A percentile compares a stretch with the other conserved stretches of the same genome.
phyloP scores from a whole-genome alignment of 495 filamentous ascomycete species.

The Neurospora intermedia region DNA sequence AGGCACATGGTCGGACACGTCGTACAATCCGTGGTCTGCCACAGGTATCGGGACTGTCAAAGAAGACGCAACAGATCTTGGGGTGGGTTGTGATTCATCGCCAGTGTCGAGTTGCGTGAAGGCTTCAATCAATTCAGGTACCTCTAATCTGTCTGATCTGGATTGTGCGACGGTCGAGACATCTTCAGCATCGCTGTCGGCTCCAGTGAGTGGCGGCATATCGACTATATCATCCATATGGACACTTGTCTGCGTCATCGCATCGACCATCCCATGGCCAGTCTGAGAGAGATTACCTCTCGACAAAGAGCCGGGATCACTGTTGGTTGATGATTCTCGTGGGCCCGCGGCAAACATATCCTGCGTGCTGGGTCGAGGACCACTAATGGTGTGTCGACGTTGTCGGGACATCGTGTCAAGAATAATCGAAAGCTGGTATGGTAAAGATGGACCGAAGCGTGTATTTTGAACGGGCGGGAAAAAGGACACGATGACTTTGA shows the following conservation, averaged over 20 bases:
- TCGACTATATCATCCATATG: not conserved
- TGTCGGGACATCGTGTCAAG: not conserved
- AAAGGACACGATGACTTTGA: not conserved
- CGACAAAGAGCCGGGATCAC: not conserved
- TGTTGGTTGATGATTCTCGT: not conserved
- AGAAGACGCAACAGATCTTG: not conserved
- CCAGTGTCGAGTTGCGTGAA: not conserved
- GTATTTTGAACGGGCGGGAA: not conserved
- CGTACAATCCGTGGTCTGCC: not conserved
- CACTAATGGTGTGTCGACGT: not conserved
- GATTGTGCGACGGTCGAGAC: not conserved
- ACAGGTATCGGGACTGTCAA: not conserved
- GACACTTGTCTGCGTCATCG: not conserved
- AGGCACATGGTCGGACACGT: not conserved
- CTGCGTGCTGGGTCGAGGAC: not conserved
- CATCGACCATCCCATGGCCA: not conserved
- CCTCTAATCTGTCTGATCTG: not conserved
- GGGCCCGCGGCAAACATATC: not conserved
- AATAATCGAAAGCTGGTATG: not conserved
- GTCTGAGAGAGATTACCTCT: not conserved
- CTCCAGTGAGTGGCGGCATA: not conserved
- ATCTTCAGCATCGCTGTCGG: not conserved
- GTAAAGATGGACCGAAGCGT: not conserved
- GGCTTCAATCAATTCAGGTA: not conserved
- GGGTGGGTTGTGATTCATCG: not conserved